These are phyloP conservation scores for Corinectria fuckeliana DNA, from an alignment of 2,329 filamentous ascomycete species.

Conservation along the genomic window DNA sequence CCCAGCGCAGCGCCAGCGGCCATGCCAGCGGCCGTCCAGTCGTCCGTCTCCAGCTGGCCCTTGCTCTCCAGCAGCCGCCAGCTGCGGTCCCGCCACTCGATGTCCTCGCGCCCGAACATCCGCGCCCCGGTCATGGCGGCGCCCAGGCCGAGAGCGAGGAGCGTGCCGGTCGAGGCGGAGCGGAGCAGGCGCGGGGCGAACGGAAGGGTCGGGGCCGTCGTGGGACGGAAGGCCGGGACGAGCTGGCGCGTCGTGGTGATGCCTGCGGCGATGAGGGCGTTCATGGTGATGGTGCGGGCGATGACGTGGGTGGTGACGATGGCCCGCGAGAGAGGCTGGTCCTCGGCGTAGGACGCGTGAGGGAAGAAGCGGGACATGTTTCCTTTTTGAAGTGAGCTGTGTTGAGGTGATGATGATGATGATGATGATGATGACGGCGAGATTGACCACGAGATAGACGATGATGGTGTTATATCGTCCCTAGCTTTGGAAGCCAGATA, in stretches of 20 bases:
- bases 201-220: slow-evolving; percentile 36
- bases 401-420: not conserved
- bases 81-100: slow-evolving; percentile 69
- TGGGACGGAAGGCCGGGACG: slow-evolving; percentile 40
- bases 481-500: not conserved
- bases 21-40: slow-evolving; percentile 58
- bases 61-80: slow-evolving; percentile 66
- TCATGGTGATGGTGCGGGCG: slow-evolving; percentile 60
- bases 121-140: slow-evolving; percentile 51
- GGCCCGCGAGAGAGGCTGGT: slow-evolving; percentile 60
- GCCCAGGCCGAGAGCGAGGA: slow-evolving; percentile 53
- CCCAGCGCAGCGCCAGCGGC: slow-evolving; percentile 44
- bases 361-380: slow-evolving; percentile 61
- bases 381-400: slow-evolving; percentile 4
- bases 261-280: slow-evolving; percentile 55
- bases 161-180: slow-evolving; percentile 52
- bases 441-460: no score
- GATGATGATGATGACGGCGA: not conserved
- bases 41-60: slow-evolving; percentile 63
- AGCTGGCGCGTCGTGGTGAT: slow-evolving; percentile 44
- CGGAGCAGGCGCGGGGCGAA: slow-evolving; percentile 50
- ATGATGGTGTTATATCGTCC: not conserved
- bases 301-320: slow-evolving; percentile 68
- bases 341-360: slow-evolving; percentile 65
- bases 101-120: slow-evolving; percentile 63